Conservation (phyloP, 1,284 basidiomycete genomes). For the Ganoderma lingzhi region DNA sequence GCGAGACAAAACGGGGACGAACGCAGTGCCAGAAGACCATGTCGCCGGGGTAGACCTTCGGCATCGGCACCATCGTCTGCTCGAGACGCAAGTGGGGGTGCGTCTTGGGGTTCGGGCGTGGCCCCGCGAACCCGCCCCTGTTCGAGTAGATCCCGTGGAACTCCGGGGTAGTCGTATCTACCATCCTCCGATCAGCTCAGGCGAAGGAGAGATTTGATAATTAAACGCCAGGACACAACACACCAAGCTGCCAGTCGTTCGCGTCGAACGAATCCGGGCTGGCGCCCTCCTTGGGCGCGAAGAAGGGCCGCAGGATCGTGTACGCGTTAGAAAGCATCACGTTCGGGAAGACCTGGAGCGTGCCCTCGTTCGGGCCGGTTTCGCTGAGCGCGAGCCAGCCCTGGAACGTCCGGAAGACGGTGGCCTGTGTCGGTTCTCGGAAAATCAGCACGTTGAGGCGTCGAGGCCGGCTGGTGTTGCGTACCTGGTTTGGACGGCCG, state of each 20-base stretch:
- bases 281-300: constrained; percentile 57
- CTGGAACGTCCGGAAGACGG: constrained; percentile 84
- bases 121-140: constrained; percentile 58
- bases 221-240: constrained; percentile 20
- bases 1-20: constrained; percentile 29
- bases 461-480: constrained; percentile 27
- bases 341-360: constrained; percentile 81
- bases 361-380: constrained; percentile 82
- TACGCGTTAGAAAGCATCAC: constrained; percentile 81
- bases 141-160: constrained; percentile 64
- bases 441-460: neutral
- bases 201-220: neutral
- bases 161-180: constrained; percentile 62
- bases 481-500: constrained; percentile 60
- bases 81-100: constrained; percentile 78
- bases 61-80: constrained; percentile 78
- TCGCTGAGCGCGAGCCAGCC: constrained; percentile 78
- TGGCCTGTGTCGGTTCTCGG: constrained; percentile 47
- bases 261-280: constrained; percentile 56
- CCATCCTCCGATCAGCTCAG: neutral
- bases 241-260: constrained; percentile 79
- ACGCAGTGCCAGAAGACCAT: constrained; percentile 89
- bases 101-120: constrained; percentile 54
- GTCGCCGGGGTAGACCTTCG: constrained; percentile 81
- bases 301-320: constrained; percentile 86